Conservation (phyloP, 352 stramenopile genomes). For the Blastocystis sp. region DNA sequence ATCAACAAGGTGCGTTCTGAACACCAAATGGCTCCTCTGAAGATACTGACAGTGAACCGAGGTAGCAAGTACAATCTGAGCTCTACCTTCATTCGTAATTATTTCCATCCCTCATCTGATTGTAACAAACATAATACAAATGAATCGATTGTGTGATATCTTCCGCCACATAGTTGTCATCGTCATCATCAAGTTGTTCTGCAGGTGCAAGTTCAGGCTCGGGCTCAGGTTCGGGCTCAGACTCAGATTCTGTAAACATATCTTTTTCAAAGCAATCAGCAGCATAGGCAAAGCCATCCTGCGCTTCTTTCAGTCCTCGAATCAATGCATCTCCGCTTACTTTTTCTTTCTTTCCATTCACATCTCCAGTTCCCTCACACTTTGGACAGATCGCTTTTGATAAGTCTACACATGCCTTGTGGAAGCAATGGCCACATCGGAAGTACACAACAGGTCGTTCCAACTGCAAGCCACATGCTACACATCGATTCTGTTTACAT, state of each 20-base stretch:
- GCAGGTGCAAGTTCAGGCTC: background rate
- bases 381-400: background rate
- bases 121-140: conserved; percentile 39
- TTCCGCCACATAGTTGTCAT: background rate
- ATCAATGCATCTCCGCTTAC: background rate
- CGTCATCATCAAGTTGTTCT: background rate
- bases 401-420: conserved; percentile 64
- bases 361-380: background rate
- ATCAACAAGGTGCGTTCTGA: conserved; percentile 20
- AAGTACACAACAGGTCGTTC: conserved; percentile 82
- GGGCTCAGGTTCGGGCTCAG: background rate
- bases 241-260: background rate
- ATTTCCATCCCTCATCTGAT: background rate
- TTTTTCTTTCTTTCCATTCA: background rate
- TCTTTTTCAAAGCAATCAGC: conserved; percentile 40
- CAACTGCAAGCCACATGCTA: conserved; percentile 78
- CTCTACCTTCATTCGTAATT: conserved; percentile 59
- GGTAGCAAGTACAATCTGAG: conserved; percentile 46
- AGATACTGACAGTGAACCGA: conserved; percentile 52
- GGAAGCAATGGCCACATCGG: conserved; percentile 82
- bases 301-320: background rate
- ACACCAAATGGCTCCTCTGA: conserved; percentile 13
- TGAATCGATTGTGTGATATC: conserved; percentile 7
- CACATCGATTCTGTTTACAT: conserved; percentile 79
- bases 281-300: conserved; percentile 21